Conservation (phyloP, 139 green algal genomes). For the Mesostigma viride region DNA sequence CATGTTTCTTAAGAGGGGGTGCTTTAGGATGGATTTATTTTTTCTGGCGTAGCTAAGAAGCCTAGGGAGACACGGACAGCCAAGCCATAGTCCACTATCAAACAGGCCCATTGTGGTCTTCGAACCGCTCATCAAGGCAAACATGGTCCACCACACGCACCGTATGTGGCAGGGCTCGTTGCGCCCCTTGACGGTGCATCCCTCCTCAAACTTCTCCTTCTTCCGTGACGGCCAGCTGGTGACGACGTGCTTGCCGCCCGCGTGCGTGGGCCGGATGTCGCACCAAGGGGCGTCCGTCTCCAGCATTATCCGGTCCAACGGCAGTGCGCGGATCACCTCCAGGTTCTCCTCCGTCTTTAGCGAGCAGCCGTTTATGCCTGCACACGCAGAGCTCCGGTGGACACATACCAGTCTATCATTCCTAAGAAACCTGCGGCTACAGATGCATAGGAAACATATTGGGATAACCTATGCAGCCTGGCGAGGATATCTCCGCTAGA, state of each 20-base stretch:
- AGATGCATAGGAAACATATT: too few relatives aligned
- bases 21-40: too few relatives aligned
- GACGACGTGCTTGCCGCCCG: constrained; percentile 30
- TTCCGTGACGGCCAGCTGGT: constrained; percentile 37
- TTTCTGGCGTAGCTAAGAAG: too few relatives aligned
- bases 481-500: too few relatives aligned
- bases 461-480: too few relatives aligned
- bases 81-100: background rate
- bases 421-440: too few relatives aligned
- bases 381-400: constrained; percentile 29
- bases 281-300: constrained; percentile 85
- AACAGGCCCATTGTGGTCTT: background rate
- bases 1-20: background rate
- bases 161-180: constrained; percentile 72
- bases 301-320: constrained; percentile 60
- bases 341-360: constrained; percentile 77
- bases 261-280: constrained; percentile 38
- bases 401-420: too few relatives aligned
- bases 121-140: background rate
- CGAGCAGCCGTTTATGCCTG: constrained; percentile 75
- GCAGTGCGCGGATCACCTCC: constrained; percentile 46
- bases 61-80: background rate
- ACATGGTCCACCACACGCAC: background rate
- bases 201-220: constrained; percentile 43
- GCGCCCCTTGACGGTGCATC: constrained; percentile 60